A percentile compares a stretch with the other conserved stretches of the same genome.
Conservation (phyloP, 192 early-diverging fungal species). For the Coemansia sp. region DNA sequence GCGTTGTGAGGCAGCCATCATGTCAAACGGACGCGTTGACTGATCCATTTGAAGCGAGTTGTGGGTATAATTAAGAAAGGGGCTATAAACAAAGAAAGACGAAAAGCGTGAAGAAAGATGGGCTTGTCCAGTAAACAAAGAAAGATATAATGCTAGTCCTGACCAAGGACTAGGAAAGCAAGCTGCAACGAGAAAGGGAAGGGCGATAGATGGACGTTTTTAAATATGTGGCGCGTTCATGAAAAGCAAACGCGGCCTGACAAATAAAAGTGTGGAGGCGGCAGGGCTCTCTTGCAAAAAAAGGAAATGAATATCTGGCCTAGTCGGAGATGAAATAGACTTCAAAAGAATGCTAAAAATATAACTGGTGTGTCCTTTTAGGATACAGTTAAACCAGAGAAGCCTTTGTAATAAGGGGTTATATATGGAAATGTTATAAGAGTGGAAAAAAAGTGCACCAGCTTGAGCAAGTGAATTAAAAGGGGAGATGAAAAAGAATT, state of each 20-base stretch:
- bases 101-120: background rate
- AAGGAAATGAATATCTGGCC: background rate
- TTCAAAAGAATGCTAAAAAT: background rate
- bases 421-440: too few relatives aligned
- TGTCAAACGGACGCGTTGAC: conserved; percentile 21
- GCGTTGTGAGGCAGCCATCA: conserved; percentile 4
- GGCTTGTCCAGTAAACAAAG: background rate
- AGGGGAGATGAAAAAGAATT: conserved; percentile 13
- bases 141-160: background rate
- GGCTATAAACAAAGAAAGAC: conserved; percentile 6
- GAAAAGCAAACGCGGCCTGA: background rate
- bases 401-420: background rate
- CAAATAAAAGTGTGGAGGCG: background rate
- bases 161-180: background rate
- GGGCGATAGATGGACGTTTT: background rate
- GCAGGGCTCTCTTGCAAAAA: too few relatives aligned
- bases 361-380: background rate
- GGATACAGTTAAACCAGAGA: background rate
- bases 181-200: background rate
- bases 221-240: background rate
- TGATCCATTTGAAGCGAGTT: conserved; percentile 15
- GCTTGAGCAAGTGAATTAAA: conserved; percentile 6
- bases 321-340: background rate
- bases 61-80: background rate
- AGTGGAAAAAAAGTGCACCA: conserved; percentile 2